Evolutionary conservation across 352 stramenopile species (phyloP), one percentile per base, ranked within the genome.

Genomic region (Phytophthora palmivora): DNA sequence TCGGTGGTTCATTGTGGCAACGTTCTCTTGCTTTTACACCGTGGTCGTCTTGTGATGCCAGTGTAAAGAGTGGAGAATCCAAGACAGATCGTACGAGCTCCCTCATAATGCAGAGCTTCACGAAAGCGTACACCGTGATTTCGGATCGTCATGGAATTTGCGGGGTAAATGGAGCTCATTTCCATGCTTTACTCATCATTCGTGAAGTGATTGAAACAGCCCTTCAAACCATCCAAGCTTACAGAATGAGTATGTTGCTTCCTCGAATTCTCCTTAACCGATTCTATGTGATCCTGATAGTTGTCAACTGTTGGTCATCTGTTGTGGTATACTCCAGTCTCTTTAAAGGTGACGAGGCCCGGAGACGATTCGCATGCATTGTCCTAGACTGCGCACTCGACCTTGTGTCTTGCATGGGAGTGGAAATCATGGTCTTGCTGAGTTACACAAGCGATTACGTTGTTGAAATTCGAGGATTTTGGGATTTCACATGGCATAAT

Each of bases 191-290:
- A 18, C 37, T 68, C 7, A 51, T 64, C 15, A 1, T 16, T 10
- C 67, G 67, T 0, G 62, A 72, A 42, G 14, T 72, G 9, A 7
- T 61, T 12, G 67, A 75, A 21, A 69, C 67, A 0, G 42, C 42
- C 0, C 15, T 75, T 16, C 67, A 75, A 22, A 50, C 45, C 12
- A 3, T 62, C 5, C 67, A 71, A 49, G 61, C 67, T 0, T 74
- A 74, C 19, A 39, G 51, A 3, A 74, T 71, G 66, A 74, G 66
- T 24, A 15, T n/a, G n/a, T 33, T 68, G 9, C 45, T 74, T 1
- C 48, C 66, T 15, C 33, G 56, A n/a, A 33, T 50, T 0, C 57
- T 64, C 16, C 62, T 81, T n/a, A 74, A 81, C n/a, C 44, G 53
- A 1, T 62, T 78, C n/a, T 72, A 67, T 26, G 68, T 69, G 1